Base-by-base conservation (phyloP, 2,329 filamentous ascomycete genomes). In the Colletotrichum sp. region DNA sequence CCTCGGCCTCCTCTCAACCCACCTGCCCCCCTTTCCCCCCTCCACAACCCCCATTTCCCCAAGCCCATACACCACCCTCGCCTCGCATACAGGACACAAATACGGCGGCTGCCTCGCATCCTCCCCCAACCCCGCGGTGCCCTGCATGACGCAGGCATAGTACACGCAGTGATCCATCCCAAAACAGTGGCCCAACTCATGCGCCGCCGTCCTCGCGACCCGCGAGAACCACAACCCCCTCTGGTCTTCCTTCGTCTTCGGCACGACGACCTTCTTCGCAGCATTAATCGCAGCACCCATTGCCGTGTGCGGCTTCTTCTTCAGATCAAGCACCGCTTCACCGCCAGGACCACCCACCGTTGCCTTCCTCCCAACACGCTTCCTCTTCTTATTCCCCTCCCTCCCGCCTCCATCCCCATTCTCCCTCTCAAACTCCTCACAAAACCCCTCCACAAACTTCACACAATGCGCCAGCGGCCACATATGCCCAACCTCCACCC, bases 151-250 rank as follows among this genome's bases (percentile, higher is more conserved):
- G 78, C 92, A 94, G 0, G 92, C 91, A 78, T 91, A 93, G 79
- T 92, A 93, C 0, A 89, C 84, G 80, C 93, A 95, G 80, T 95
- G 93, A 9, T 83, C 92, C 16, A 95, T 86, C 0, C 90, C 91
- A 48, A 95, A 88, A 79, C 92, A 94, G 81, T 94, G 93, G 0
- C 92, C 91, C 0, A 94, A 82, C 79, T 95, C 93, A 80, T 94
- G 93, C 3, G 88, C 87, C 2, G 89, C 89, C 0, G 93, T 93
- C 66, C 88, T 89, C 68, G 86, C 91, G 4, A 91, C 81, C 13
- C 89, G 86, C 12, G 87, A 87, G 16, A 94, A 87, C 91, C 92
- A 94, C 3, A 93, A 80, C 0, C 83, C 86, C 0, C 82, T 79
- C 1, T 85, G 74, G 2, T 83, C 82, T 1, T 81, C 72, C 8